These are phyloP conservation scores for Ceratocystis cubensis DNA, from an alignment of 2,329 filamentous ascomycete genomes.

Conservation along the genomic window DNA sequence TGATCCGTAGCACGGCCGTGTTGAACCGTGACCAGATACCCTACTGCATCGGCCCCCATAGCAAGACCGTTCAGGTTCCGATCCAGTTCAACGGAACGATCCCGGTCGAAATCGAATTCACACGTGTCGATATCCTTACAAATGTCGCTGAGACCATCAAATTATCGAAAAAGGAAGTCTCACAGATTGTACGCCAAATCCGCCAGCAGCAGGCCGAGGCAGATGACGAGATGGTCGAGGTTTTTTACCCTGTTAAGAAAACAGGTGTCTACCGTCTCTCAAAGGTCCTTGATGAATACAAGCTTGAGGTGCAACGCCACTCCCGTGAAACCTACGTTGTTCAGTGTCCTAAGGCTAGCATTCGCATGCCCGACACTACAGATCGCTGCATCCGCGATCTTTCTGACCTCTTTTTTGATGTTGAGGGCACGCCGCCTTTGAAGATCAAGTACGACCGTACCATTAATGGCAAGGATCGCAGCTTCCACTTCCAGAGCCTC, in stretches of 20 bases:
- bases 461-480: conserved; percentile 70
- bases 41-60: conserved; percentile 62
- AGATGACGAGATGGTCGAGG: conserved; percentile 47
- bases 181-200: conserved; percentile 56
- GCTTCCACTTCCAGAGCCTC: conserved; percentile 83
- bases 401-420: conserved; percentile 71
- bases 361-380: conserved; percentile 49
- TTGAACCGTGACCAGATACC: conserved; percentile 71
- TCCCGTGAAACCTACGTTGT: conserved; percentile 73
- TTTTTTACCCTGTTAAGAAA: conserved; percentile 68
- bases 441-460: conserved; percentile 85
- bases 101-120: conserved; percentile 76
- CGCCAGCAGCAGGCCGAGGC: conserved; percentile 54
- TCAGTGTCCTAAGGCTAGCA: conserved; percentile 65
- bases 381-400: conserved; percentile 77
- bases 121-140: conserved; percentile 73
- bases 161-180: conserved; percentile 61
- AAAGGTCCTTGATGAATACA: conserved; percentile 83
- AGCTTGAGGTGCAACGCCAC: conserved; percentile 74
- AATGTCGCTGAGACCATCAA: conserved; percentile 68
- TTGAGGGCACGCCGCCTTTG: conserved; percentile 78
- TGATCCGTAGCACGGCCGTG: conserved; percentile 53
- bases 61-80: conserved; percentile 55
- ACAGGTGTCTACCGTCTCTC: conserved; percentile 75
- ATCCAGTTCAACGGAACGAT: conserved; percentile 89